Evolutionary conservation across 78 protist species (phyloP).

Genomic region (Creolimax fragrantissima): DNA sequence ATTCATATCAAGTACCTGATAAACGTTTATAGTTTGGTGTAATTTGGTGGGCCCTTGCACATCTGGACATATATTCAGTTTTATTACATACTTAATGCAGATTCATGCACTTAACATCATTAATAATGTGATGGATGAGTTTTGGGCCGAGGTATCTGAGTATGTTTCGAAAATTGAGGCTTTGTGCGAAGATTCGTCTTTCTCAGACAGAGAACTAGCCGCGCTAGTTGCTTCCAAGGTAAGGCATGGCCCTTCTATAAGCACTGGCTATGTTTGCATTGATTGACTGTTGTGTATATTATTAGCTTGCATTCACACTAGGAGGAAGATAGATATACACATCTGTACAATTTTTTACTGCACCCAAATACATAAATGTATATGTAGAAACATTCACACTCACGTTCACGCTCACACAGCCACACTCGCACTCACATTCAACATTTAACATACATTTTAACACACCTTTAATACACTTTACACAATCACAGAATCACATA

Average conservation of each 20-base stretch:
- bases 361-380: too few relatives aligned
- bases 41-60: too few relatives aligned
- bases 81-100: background rate
- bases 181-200: constrained; percentile 44
- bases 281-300: background rate
- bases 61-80: too few relatives aligned
- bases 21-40: too few relatives aligned
- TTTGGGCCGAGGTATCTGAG: constrained; percentile 83
- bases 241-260: background rate
- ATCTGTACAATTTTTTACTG: background rate
- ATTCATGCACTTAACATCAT: constrained; percentile 44
- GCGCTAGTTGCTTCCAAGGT: constrained; percentile 66
- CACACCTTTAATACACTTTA: too few relatives aligned
- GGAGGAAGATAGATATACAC: background rate
- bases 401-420: background rate
- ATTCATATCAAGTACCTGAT: too few relatives aligned
- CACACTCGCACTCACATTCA: constrained; percentile 1
- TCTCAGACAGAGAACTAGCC: constrained; percentile 54
- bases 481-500: too few relatives aligned
- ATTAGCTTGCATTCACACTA: background rate
- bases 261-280: background rate
- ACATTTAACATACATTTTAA: background rate
- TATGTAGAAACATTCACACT: background rate
- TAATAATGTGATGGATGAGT: constrained; percentile 55
- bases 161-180: constrained; percentile 47